Percentiles rank a stretch among this genome's conserved stretches.
These are phyloP conservation scores for Bidens hawaiensis DNA, from an alignment of 140 eudicot species.

Conservation along the genomic window DNA sequence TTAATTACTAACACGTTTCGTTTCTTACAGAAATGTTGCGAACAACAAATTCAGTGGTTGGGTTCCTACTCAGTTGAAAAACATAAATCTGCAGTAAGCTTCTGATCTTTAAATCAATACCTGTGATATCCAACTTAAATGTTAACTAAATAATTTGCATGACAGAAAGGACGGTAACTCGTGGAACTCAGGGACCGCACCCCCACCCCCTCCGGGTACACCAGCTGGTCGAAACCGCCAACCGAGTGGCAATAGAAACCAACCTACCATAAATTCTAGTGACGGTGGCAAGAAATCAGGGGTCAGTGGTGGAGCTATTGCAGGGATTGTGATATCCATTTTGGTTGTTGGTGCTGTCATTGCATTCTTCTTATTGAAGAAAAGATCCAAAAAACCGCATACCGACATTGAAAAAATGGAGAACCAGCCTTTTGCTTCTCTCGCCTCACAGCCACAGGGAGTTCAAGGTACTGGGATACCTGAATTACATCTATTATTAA, in stretches of 20 bases:
- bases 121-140: neutral
- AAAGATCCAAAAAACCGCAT: conserved; percentile 55
- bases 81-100: conserved; percentile 82
- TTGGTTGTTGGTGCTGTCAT: conserved; percentile 77
- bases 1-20: conserved; percentile 11
- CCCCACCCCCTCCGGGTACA: conserved; percentile 98
- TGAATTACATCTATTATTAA: neutral
- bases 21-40: conserved; percentile 60
- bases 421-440: conserved; percentile 72
- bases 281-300: conserved; percentile 69
- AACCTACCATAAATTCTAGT: conserved; percentile 29
- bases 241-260: conserved; percentile 12
- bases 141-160: conserved; percentile 18
- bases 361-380: conserved; percentile 67
- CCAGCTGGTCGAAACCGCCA: conserved; percentile 36
- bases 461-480: conserved; percentile 34
- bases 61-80: conserved; percentile 70
- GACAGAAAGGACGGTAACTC: conserved; percentile 76
- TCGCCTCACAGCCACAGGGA: conserved; percentile 55
- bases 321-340: conserved; percentile 81
- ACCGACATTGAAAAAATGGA: conserved; percentile 71
- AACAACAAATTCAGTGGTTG: conserved; percentile 85
- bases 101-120: neutral
- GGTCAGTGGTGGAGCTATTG: conserved; percentile 67
- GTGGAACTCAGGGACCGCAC: conserved; percentile 84